phyloP scores from a whole-genome alignment of 768 basidiomycete genomes.

The Floccularia luteovirens region DNA sequence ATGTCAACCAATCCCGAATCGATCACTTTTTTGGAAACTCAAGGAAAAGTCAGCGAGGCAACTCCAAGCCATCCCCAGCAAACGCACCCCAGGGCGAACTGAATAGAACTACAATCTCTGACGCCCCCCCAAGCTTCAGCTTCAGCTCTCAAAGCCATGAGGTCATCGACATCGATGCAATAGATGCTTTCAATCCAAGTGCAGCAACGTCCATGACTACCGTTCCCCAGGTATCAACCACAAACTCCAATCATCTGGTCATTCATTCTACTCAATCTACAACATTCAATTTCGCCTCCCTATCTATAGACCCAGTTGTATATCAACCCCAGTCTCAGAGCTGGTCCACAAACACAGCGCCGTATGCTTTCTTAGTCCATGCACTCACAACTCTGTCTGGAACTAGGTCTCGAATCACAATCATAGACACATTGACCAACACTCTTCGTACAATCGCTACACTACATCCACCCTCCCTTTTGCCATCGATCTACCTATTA shows the following conservation, averaged over 20 bases:
- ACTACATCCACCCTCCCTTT: slow-evolving; percentile 61
- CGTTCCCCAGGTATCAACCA: neutral
- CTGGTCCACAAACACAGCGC: slow-evolving; percentile 37
- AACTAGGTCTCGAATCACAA: slow-evolving; percentile 68
- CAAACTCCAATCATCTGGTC: neutral
- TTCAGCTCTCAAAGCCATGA: neutral
- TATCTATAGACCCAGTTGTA: slow-evolving; percentile 41
- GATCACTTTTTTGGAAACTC: slow-evolving; percentile 15
- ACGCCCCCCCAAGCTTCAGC: too few species aligned
- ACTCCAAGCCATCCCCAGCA: slow-evolving; percentile 9
- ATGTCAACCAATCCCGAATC: slow-evolving; percentile 13
- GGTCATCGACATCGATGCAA: neutral
- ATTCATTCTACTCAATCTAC: slow-evolving; percentile 1
- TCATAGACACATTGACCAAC: slow-evolving; percentile 67
- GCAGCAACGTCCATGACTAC: neutral
- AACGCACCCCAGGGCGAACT: slow-evolving; percentile 12
- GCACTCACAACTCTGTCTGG: slow-evolving; percentile 50
- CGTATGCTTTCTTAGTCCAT: slow-evolving; percentile 68
- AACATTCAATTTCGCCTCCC: slow-evolving; percentile 15
- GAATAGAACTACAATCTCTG: too few species aligned
- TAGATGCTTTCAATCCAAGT: neutral
- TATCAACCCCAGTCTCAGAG: slow-evolving; percentile 36
- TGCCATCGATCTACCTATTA: slow-evolving; percentile 73
- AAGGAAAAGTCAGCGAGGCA: too few species aligned
- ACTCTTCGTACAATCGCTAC: slow-evolving; percentile 59